Evolutionary conservation across 345 rosid genomes (phyloP).

Genomic region (Alliaria petiolata): DNA sequence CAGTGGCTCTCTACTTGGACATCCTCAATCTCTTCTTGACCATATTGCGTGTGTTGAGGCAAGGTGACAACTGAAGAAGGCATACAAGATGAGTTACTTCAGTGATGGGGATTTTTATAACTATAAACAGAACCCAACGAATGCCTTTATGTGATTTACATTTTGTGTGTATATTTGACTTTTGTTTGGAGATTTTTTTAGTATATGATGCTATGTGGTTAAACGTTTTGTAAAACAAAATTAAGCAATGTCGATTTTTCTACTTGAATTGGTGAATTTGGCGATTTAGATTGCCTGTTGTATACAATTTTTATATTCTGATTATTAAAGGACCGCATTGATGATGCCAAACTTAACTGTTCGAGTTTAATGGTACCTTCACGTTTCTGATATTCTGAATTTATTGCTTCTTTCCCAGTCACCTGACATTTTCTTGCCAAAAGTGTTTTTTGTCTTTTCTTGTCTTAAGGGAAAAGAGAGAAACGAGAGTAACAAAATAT

Average conservation of each 20-base stretch:
- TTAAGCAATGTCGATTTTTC: slow-evolving; percentile 13
- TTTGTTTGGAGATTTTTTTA: neutral
- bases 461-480: no score
- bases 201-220: slow-evolving; percentile 7
- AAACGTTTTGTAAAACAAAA: neutral
- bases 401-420: no score
- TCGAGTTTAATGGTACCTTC: no score
- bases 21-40: slow-evolving; percentile 84
- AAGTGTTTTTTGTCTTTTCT: no score
- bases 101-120: neutral
- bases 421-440: no score
- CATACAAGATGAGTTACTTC: neutral
- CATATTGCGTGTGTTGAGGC: slow-evolving; percentile 75
- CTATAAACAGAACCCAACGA: neutral
- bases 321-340: no score
- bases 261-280: neutral
- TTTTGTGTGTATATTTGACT: slow-evolving; percentile 26
- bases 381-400: no score
- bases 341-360: no score
- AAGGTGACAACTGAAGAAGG: slow-evolving; percentile 43
- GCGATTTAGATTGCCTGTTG: neutral
- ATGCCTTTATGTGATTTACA: slow-evolving; percentile 9
- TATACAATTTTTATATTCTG: no score
- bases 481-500: no score
- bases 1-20: slow-evolving; percentile 82